phyloP scores from a whole-genome alignment of 2,329 filamentous ascomycete genomes.

The Mycosphaerella sp. region DNA sequence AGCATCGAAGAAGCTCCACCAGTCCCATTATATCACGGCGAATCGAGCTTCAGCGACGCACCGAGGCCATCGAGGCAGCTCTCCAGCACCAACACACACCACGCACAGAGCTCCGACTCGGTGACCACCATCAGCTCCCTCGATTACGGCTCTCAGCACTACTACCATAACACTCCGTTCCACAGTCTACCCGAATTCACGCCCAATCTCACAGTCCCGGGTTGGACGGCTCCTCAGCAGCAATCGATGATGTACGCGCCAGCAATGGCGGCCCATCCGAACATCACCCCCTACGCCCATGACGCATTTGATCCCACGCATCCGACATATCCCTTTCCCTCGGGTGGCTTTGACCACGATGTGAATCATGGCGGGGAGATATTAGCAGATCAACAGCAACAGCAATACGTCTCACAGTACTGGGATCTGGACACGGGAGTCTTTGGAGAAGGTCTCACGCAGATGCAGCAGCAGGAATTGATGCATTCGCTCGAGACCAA shows the following conservation, averaged over 20 bases:
- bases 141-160: slow-evolving; percentile 16
- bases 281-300: slow-evolving; percentile 18
- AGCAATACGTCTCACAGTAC: slow-evolving; percentile 22
- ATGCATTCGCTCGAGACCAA: slow-evolving; percentile 34
- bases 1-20: slow-evolving; percentile 31
- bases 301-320: slow-evolving; percentile 25
- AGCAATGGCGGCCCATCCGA: slow-evolving; percentile 14
- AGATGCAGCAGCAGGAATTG: slow-evolving; percentile 34
- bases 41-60: slow-evolving; percentile 11
- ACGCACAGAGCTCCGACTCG: slow-evolving; percentile 17
- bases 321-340: slow-evolving; percentile 24
- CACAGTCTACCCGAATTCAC: slow-evolving; percentile 31
- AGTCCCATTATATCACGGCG: slow-evolving; percentile 26
- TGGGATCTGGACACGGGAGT: slow-evolving; percentile 27
- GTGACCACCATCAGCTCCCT: slow-evolving; percentile 16
- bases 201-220: slow-evolving; percentile 24
- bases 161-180: slow-evolving; percentile 20
- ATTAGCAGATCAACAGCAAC: slow-evolving; percentile 5
- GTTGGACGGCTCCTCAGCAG: slow-evolving; percentile 20
- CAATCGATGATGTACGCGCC: slow-evolving; percentile 14
- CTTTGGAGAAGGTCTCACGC: slow-evolving; percentile 32
- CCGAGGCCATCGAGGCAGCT: slow-evolving; percentile 15
- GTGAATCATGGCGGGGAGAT: neutral
- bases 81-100: slow-evolving; percentile 7
- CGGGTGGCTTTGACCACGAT: slow-evolving; percentile 14